Evolutionary conservation across 768 basidiomycete species (phyloP), one percentile per base, ranked within the genome.

Genomic region (Hebeloma cylindrosporum): DNA sequence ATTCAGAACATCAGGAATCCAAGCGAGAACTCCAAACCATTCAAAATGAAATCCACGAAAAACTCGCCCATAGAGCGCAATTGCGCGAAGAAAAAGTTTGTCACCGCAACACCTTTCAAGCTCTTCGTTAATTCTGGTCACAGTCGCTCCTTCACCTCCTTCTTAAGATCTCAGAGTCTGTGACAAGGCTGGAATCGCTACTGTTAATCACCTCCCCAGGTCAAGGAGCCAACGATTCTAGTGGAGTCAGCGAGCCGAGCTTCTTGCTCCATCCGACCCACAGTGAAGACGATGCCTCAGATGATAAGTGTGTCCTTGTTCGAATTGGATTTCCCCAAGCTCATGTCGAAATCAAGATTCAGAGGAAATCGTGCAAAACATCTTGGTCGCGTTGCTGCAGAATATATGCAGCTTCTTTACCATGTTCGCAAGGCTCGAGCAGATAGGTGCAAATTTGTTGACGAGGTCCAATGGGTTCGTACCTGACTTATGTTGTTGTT

Each of bases 381-480:
- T 60, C 73, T 95, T 10, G 75, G 78, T 8, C 80, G 94, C 39
- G 88, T 94, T 21, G 91, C 93, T 10, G 74, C 82, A 7, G 96
- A 97, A 65, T 98, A 95, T 60, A 88, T 80, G 7, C 94, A 98
- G 60, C 74, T 98, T 14, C 73, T 93, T 18, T 99, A 99, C 62
- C 88, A 96, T 53, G 78, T 80, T 18, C 78, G 81, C 14, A 95
- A 96, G 63, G 92, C 94, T 8, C 73, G 78, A 5, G 67, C 68
- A 7, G 88, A 93, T 56, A 77, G 79, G 2, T 93, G 92, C 51
- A 78, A 72, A 2, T 93, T 91, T 52, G 82, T 95, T 3, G 77
- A 84, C 43, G 85, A 88, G 52, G 76, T 94, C 4, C 83, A 91
- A 74, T 88, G 87, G 79, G 95, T 97, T 61, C 63, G 72, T 75